Conservation (phyloP, 805 yeast genomes). For the Komagataella kurtzmanii region DNA sequence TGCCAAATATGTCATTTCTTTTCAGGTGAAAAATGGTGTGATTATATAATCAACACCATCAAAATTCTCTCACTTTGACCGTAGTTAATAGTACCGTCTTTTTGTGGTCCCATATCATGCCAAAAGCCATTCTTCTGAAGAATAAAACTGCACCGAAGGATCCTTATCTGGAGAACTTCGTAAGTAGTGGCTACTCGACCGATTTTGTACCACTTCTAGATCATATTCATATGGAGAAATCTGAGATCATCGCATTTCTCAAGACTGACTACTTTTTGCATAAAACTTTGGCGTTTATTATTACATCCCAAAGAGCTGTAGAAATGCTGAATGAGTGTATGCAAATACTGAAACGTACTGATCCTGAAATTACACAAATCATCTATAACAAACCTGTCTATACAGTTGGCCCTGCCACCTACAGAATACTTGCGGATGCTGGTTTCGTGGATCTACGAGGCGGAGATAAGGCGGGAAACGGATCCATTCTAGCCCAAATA, state of each 20-base stretch:
- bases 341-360: constrained; percentile 3
- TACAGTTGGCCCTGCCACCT: constrained; percentile 91
- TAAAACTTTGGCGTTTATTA: constrained; percentile 40
- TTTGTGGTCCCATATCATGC: background rate
- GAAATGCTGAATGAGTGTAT: constrained; percentile 44
- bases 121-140: constrained; percentile 42
- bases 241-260: constrained; percentile 29
- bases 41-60: background rate
- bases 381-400: constrained; percentile 44
- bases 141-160: constrained; percentile 60
- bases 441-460: constrained; percentile 68
- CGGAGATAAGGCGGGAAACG: constrained; percentile 72
- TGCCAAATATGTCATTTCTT: background rate
- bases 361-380: constrained; percentile 9
- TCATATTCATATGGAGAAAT: constrained; percentile 43
- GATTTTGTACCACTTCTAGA: constrained; percentile 61
- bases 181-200: constrained; percentile 22
- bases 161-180: constrained; percentile 39
- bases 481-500: constrained; percentile 50
- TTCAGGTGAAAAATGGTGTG: background rate
- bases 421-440: constrained; percentile 33
- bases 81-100: background rate
- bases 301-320: constrained; percentile 88
- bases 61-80: background rate
- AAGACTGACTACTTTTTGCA: constrained; percentile 25